phyloP scores from a whole-genome alignment of 345 rosid species.

The Raphanus raphanistrum region DNA sequence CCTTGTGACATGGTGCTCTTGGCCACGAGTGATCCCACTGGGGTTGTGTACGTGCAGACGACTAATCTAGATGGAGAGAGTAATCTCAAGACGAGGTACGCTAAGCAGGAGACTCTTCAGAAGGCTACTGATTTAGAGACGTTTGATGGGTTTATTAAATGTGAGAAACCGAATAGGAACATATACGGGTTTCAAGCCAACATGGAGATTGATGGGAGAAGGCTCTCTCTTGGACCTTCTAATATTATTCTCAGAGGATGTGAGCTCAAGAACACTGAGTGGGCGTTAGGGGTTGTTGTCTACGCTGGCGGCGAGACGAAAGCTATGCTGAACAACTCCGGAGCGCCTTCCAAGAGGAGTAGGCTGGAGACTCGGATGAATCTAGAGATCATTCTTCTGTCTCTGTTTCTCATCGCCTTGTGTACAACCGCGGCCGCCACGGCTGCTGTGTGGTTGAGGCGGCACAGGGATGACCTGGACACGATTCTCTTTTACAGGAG shows the following conservation, averaged over 20 bases:
- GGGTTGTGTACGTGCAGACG: slow-evolving; percentile 93
- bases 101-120: slow-evolving; percentile 88
- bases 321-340: slow-evolving; percentile 93
- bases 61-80: slow-evolving; percentile 97
- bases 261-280: slow-evolving; percentile 83
- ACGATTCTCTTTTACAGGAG: slow-evolving; percentile 69
- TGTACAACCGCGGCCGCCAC: slow-evolving; percentile 62
- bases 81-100: slow-evolving; percentile 90
- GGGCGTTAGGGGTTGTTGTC: slow-evolving; percentile 83
- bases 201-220: slow-evolving; percentile 81
- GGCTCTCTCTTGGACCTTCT: slow-evolving; percentile 91
- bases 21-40: slow-evolving; percentile 94
- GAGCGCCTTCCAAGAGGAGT: slow-evolving; percentile 95
- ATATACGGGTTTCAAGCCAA: slow-evolving; percentile 91
- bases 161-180: slow-evolving; percentile 94
- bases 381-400: slow-evolving; percentile 75
- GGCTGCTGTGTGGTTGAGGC: slow-evolving; percentile 86
- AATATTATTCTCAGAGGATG: slow-evolving; percentile 91
- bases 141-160: slow-evolving; percentile 68
- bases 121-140: slow-evolving; percentile 60
- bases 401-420: slow-evolving; percentile 67
- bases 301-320: slow-evolving; percentile 92
- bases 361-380: slow-evolving; percentile 89
- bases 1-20: slow-evolving; percentile 93
- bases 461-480: slow-evolving; percentile 57